A percentile compares a stretch with the other conserved stretches of the same genome.
Conservation (phyloP, 257 asterid genomes). For the Echites panduratus region DNA sequence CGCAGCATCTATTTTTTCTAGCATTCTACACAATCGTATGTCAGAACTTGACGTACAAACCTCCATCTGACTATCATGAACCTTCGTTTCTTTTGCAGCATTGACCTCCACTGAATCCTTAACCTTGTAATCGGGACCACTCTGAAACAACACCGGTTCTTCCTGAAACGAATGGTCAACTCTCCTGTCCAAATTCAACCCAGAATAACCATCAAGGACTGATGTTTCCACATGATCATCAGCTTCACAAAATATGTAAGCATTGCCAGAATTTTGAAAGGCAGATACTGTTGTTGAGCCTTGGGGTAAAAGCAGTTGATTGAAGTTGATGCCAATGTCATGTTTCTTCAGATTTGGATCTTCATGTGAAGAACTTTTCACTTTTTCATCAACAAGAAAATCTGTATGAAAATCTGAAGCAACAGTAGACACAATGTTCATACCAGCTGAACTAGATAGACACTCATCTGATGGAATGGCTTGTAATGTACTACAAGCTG, state of each 20-base stretch:
- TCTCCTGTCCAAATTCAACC: slow-evolving; percentile 19
- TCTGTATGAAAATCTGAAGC: slow-evolving; percentile 17
- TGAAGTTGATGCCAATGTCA: slow-evolving; percentile 12
- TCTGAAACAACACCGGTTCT: slow-evolving; percentile 11
- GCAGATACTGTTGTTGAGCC: slow-evolving; percentile 25
- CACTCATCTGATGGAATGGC: slow-evolving; percentile 16
- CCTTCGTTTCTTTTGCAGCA: slow-evolving; percentile 21
- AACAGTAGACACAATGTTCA: slow-evolving; percentile 12
- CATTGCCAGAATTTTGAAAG: slow-evolving; percentile 3
- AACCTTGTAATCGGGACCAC: slow-evolving; percentile 19
- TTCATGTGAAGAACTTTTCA: slow-evolving; percentile 14
- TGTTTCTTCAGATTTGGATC: slow-evolving; percentile 30
- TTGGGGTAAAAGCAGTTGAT: slow-evolving; percentile 18
- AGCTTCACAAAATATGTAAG: slow-evolving; percentile 10
- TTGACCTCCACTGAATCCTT: slow-evolving; percentile 20
- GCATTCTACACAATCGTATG: slow-evolving; percentile 20
- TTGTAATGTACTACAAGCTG: slow-evolving; percentile 13
- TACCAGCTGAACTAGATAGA: slow-evolving; percentile 14
- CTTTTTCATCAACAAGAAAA: slow-evolving; percentile 10
- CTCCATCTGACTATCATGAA: slow-evolving; percentile 20
- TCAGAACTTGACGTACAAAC: slow-evolving; percentile 24
- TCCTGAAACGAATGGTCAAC: slow-evolving; percentile 23
- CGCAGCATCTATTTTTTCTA: slow-evolving; percentile 21
- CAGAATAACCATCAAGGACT: slow-evolving; percentile 20
- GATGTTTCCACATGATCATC: slow-evolving; percentile 17